Conservation (phyloP, 306 rosid species). For the Canavalia ensiformis region DNA sequence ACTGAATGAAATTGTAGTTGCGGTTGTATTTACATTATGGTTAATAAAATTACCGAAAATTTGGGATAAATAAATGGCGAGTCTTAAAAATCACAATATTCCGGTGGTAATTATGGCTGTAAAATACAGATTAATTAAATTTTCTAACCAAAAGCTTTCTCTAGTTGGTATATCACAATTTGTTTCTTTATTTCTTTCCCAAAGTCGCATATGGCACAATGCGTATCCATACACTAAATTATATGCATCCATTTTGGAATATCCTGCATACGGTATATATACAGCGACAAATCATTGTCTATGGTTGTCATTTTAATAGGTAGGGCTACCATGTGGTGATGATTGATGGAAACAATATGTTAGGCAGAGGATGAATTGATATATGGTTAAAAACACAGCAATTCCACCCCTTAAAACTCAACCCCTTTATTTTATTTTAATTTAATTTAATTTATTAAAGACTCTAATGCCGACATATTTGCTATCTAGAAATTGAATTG, state of each 20-base stretch:
- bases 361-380: conserved; percentile 41
- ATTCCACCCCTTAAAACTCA: neutral
- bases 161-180: neutral
- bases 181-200: neutral
- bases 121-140: conserved; percentile 4
- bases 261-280: conserved; percentile 29
- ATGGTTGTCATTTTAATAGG: conserved; percentile 43
- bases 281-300: conserved; percentile 49
- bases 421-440: neutral
- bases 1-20: neutral
- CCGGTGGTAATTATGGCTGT: neutral
- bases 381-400: conserved; percentile 45
- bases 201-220: conserved; percentile 14
- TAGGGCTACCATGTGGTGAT: conserved; percentile 45
- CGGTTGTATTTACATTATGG: neutral
- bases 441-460: neutral
- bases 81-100: neutral
- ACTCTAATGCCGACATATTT: conserved; percentile 51
- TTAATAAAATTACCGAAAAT: neutral
- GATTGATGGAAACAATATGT: conserved; percentile 50
- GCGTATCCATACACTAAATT: conserved; percentile 50
- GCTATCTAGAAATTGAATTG: conserved; percentile 46
- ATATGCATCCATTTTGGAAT: conserved; percentile 46
- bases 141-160: conserved; percentile 4
- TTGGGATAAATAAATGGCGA: neutral